These are phyloP conservation scores for Pleurotus citrinopileatus DNA, from an alignment of 768 basidiomycete genomes.

Conservation along the genomic window DNA sequence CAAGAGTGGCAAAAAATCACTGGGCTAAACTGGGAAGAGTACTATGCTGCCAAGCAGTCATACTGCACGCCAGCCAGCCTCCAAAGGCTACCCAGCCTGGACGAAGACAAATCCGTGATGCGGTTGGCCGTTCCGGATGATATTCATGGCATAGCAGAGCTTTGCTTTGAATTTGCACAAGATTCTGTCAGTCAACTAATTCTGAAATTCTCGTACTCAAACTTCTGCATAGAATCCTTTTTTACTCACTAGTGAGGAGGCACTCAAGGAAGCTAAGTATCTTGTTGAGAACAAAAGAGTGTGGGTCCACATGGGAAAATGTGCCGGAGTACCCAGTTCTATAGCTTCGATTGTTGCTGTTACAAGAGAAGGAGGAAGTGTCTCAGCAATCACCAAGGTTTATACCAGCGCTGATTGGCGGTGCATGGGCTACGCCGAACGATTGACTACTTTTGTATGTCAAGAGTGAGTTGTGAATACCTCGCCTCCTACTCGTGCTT, in stretches of 20 bases:
- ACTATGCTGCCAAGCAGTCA: slow-evolving; percentile 44
- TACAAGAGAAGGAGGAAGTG: slow-evolving; percentile 39
- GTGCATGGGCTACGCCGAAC: slow-evolving; percentile 41
- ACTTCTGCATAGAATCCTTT: slow-evolving; percentile 33
- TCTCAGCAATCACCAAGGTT: slow-evolving; percentile 54
- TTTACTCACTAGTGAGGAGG: slow-evolving; percentile 27
- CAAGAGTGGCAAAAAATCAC: slow-evolving; percentile 32
- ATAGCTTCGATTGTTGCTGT: slow-evolving; percentile 50
- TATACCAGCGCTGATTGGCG: slow-evolving; percentile 42
- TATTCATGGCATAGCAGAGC: slow-evolving; percentile 22
- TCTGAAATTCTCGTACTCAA: background rate
- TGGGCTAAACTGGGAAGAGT: slow-evolving; percentile 26
- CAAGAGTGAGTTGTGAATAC: slow-evolving; percentile 28
- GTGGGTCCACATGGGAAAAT: slow-evolving; percentile 43
- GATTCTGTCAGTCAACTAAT: slow-evolving; percentile 29
- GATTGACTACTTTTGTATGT: slow-evolving; percentile 42
- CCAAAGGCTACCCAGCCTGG: slow-evolving; percentile 16
- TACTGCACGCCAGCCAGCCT: slow-evolving; percentile 38
- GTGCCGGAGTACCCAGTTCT: slow-evolving; percentile 14
- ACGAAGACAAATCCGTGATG: slow-evolving; percentile 18
- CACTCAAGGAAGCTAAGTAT: slow-evolving; percentile 36
- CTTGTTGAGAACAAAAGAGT: slow-evolving; percentile 35
- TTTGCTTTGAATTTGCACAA: slow-evolving; percentile 43
- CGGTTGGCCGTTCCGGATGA: slow-evolving; percentile 12
- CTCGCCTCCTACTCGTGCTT: background rate